Percentiles rank a stretch among this genome's conserved stretches.
phyloP scores from a whole-genome alignment of 2,329 filamentous ascomycete species.

The Teratosphaeria nubilosa region DNA sequence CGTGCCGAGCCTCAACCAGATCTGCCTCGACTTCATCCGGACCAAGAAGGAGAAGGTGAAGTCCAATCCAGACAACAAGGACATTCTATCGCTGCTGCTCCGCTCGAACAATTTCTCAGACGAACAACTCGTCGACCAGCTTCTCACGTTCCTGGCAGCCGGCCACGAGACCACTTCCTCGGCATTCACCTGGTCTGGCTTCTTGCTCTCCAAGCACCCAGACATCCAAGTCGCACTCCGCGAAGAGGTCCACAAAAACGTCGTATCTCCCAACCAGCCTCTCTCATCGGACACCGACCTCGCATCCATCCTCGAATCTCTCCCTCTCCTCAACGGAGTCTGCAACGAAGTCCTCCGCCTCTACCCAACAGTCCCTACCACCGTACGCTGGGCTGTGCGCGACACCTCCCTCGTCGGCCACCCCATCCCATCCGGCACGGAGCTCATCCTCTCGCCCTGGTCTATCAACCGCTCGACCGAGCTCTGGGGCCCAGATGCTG shows the following conservation, averaged over 20 bases:
- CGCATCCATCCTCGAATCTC: conserved; percentile 30
- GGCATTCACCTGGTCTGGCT: conserved; percentile 65
- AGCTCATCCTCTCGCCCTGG: conserved; percentile 30
- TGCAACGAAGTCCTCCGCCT: conserved; percentile 37
- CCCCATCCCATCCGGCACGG: conserved; percentile 30
- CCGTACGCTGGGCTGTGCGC: conserved; percentile 33
- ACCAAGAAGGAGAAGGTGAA: conserved; percentile 31
- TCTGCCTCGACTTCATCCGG: conserved; percentile 38
- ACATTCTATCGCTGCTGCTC: conserved; percentile 41
- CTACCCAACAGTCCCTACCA: conserved; percentile 39
- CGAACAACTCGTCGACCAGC: conserved; percentile 42
- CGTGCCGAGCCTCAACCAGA: conserved; percentile 27
- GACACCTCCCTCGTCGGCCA: conserved; percentile 32
- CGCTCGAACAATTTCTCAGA: conserved; percentile 45
- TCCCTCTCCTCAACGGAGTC: conserved; percentile 37
- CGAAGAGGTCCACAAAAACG: conserved; percentile 51
- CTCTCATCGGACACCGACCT: conserved; percentile 2
- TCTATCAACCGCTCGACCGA: conserved; percentile 33
- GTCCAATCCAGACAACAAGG: conserved; percentile 23
- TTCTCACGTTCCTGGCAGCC: conserved; percentile 47
- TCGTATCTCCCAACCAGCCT: conserved; percentile 38
- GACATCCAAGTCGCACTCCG: conserved; percentile 58
- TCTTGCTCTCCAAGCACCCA: conserved; percentile 57
- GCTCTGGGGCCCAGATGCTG: conserved; percentile 34
- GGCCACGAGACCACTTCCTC: conserved; percentile 69